These are phyloP conservation scores for Gilbertella persicaria DNA, from an alignment of 371 early-diverging fungal species.

Conservation along the genomic window DNA sequence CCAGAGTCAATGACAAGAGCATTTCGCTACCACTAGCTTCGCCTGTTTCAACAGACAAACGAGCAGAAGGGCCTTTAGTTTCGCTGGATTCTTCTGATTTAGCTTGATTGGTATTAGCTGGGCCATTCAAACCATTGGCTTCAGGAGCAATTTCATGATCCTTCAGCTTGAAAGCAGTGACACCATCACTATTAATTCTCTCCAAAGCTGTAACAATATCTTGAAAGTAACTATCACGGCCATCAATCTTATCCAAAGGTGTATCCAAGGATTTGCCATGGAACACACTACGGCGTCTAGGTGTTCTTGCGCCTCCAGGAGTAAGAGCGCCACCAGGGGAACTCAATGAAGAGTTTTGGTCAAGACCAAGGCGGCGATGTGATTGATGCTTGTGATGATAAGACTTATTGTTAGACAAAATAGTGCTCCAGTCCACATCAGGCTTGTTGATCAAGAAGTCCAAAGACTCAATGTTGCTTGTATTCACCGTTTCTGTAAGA, in stretches of 20 bases:
- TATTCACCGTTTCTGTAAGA: constrained; percentile 75
- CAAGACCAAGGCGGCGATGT: constrained; percentile 49
- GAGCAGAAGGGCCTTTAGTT: not conserved
- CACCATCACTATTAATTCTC: constrained; percentile 22
- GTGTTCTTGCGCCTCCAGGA: constrained; percentile 47
- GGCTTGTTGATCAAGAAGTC: constrained; percentile 81
- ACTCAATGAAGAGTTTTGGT: constrained; percentile 50
- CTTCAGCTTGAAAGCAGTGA: constrained; percentile 51
- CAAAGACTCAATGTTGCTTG: constrained; percentile 80
- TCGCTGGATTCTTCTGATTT: not conserved
- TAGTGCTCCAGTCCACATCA: constrained; percentile 71
- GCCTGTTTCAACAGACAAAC: not conserved
- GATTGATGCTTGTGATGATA: constrained; percentile 32
- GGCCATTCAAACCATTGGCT: not conserved
- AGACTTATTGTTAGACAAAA: constrained; percentile 58
- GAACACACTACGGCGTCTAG: constrained; percentile 49
- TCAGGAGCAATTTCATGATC: constrained; percentile 44
- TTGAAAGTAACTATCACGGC: constrained; percentile 45
- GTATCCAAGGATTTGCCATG: constrained; percentile 40
- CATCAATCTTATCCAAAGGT: constrained; percentile 35
- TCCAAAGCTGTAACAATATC: constrained; percentile 36
- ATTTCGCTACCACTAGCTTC: constrained; percentile 11
- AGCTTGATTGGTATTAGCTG: not conserved
- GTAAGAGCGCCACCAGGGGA: constrained; percentile 48
- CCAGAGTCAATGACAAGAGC: constrained; percentile 65